These are phyloP conservation scores for Calycina marina DNA, from an alignment of 2,329 filamentous ascomycete species.

Conservation along the genomic window DNA sequence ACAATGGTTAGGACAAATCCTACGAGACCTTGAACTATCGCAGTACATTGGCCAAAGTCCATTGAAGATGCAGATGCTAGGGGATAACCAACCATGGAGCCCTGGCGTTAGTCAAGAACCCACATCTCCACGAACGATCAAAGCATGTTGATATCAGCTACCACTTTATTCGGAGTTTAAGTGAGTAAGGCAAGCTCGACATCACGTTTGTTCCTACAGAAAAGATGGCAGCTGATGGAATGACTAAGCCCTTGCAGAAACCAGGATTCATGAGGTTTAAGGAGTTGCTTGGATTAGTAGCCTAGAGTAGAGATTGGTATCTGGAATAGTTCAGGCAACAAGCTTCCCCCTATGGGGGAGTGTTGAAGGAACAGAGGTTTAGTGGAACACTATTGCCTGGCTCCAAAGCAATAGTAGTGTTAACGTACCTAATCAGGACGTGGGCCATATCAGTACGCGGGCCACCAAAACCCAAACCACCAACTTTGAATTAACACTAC, in stretches of 20 bases:
- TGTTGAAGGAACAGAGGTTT: neutral
- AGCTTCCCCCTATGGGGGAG: neutral
- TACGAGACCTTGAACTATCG: neutral
- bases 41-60: neutral
- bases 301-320: neutral
- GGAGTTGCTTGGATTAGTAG: neutral
- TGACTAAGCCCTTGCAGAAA: neutral
- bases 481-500: too few species aligned
- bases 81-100: constrained; percentile 1
- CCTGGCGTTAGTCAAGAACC: constrained; percentile 1
- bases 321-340: too few species aligned
- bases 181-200: neutral
- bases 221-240: neutral
- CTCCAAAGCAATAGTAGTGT: too few species aligned
- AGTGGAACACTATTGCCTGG: too few species aligned
- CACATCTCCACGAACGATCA: neutral
- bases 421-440: too few species aligned
- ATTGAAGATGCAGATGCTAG: neutral
- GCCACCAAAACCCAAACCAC: too few species aligned
- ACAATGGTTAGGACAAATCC: constrained; percentile 2
- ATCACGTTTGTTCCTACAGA: neutral
- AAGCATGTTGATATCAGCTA: neutral
- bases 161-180: neutral
- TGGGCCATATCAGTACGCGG: too few species aligned
- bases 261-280: neutral